Evolutionary conservation across 1,139 yeast species (phyloP), one percentile per base, ranked within the genome.

Genomic region (Taphrina sp.): DNA sequence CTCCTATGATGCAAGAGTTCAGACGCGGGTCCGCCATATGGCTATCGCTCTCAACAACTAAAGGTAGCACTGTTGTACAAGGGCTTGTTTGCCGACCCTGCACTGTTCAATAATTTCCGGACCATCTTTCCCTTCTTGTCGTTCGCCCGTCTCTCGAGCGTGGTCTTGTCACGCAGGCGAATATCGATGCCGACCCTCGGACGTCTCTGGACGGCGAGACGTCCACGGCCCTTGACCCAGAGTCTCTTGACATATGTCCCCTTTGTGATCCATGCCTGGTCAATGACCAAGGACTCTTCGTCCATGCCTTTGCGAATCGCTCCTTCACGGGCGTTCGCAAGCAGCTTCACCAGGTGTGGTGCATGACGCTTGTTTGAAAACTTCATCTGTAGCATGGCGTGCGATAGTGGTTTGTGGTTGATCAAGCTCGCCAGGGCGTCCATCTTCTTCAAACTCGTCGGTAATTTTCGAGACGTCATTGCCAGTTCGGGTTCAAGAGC

Each of bases 261-360:
- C 38, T 52, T 55, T 19, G 60, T 61, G 26, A 59, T 58, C 58
- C 59, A 59, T 22, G 61, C 58, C 26, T 58, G 56, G 34, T 58
- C 61, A 10, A 59, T 45, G 44, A 53, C 56, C 7, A 59, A 52
- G 5, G 52, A 41, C 7, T 41, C 46, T 24, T 46, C 41, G 19
- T 58, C 59, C 38, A 58, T 47, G 20, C 44, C 49, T 29, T 42
- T 45, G 14, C 45, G 43, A 3, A 59, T 34, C 22, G 58, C 61
- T 16, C 52, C 47, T 17, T 43, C 33, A n/a, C 47, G 46, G 14
- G 61, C 61, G 17, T 52, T 45, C 14, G 24, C 43, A 5, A 59
- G 45, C 5, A 47, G 36, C 20, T 46, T 39, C 31, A 53, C 58
- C n/a, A 59, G 37, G 7, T 41, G 45, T 23, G 28, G 41, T 20